Evolutionary conservation across 2,329 filamentous ascomycete species (phyloP).

Genomic region (Colletotrichum theobromicola): DNA sequence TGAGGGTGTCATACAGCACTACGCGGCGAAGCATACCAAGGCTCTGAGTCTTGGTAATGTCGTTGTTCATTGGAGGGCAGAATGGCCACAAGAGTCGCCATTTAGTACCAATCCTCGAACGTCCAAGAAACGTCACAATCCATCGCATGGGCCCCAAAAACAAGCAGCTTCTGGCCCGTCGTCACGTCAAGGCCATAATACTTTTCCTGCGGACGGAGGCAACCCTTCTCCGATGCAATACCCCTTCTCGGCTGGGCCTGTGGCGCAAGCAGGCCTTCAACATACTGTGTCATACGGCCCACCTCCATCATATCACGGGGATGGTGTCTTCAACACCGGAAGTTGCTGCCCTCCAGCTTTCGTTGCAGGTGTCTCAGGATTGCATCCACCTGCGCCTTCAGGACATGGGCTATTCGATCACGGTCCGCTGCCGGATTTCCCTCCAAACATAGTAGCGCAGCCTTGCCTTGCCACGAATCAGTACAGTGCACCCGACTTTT

Average conservation of each 20-base stretch:
- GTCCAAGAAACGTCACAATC: neutral
- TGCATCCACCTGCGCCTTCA: constrained; percentile 29
- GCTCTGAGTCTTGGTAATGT: constrained; percentile 73
- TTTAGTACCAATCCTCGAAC: constrained; percentile 67
- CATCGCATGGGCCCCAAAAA: neutral
- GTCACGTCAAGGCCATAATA: neutral
- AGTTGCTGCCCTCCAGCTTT: neutral
- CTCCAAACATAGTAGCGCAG: neutral
- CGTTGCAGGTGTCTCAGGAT: neutral
- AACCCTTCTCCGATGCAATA: neutral
- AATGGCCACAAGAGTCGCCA: constrained; percentile 79
- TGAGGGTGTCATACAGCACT: constrained; percentile 82
- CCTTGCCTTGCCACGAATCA: neutral
- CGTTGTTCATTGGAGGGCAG: constrained; percentile 79
- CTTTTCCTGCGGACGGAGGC: neutral
- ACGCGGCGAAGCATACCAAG: constrained; percentile 80
- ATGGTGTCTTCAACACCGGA: neutral
- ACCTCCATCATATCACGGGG: neutral
- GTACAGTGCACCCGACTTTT: neutral
- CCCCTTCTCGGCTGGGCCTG: neutral
- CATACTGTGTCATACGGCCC: neutral
- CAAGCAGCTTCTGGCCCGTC: neutral
- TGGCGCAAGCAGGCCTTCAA: neutral
- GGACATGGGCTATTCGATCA: constrained; percentile 24
- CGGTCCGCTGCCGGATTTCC: neutral